phyloP scores from a whole-genome alignment of 495 filamentous ascomycete species.

The Aspergillus campestris region DNA sequence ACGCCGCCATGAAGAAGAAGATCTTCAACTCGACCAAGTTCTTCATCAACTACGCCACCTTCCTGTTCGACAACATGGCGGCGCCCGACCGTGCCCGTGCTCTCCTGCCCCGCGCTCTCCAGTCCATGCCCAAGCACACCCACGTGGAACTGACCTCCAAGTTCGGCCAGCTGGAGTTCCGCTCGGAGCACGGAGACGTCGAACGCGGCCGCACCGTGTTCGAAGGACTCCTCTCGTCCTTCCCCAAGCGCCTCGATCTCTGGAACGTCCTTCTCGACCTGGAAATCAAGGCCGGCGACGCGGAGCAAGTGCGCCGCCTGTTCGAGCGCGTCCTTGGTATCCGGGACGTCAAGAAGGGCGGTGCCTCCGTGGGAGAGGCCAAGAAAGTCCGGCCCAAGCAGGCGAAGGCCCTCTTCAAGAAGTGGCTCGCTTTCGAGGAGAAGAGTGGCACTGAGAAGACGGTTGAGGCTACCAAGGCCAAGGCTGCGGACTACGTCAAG shows the following conservation, averaged over 20 bases:
- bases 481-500: slow-evolving; percentile 61
- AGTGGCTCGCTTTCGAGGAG: slow-evolving; percentile 76
- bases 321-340: slow-evolving; percentile 67
- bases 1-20: slow-evolving; percentile 77
- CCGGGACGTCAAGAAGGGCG: slow-evolving; percentile 49
- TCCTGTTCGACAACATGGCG: slow-evolving; percentile 65
- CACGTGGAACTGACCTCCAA: slow-evolving; percentile 74
- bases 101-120: slow-evolving; percentile 76
- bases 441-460: slow-evolving; percentile 62
- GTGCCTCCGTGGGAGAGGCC: slow-evolving; percentile 20
- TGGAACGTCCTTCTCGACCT: slow-evolving; percentile 89
- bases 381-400: slow-evolving; percentile 57
- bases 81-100: slow-evolving; percentile 67
- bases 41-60: slow-evolving; percentile 91
- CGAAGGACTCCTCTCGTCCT: slow-evolving; percentile 74
- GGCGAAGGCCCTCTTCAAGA: slow-evolving; percentile 73
- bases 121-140: slow-evolving; percentile 63
- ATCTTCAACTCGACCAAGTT: slow-evolving; percentile 65
- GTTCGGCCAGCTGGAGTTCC: slow-evolving; percentile 88
- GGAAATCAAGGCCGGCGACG: slow-evolving; percentile 60
- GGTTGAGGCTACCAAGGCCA: slow-evolving; percentile 62
- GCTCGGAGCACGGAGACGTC: slow-evolving; percentile 68
- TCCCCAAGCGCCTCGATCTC: slow-evolving; percentile 79
- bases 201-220: slow-evolving; percentile 94
- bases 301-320: slow-evolving; percentile 59